phyloP scores from a whole-genome alignment of 495 filamentous ascomycete species.

The Margaritispora aquatica region DNA sequence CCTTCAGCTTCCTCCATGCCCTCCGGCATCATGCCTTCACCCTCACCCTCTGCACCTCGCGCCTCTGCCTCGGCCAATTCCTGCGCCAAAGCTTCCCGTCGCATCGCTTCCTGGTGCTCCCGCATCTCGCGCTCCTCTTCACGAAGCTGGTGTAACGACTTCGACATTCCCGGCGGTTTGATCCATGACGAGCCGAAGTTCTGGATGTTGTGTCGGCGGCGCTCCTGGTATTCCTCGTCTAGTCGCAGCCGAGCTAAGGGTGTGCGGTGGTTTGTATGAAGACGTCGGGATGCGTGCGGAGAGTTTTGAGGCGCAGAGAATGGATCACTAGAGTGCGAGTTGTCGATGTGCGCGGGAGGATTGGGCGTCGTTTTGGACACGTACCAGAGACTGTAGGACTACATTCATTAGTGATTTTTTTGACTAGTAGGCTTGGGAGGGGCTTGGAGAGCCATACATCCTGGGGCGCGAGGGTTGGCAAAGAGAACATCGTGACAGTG shows the following conservation, averaged over 20 bases:
- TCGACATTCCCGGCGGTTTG: slow-evolving; percentile 65
- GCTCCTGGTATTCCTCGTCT: slow-evolving; percentile 62
- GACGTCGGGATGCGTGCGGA: slow-evolving; percentile 13
- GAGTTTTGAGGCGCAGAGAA: slow-evolving; percentile 24
- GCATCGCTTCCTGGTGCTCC: slow-evolving; percentile 66
- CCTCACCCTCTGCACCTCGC: slow-evolving; percentile 44
- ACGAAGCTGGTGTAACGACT: slow-evolving; percentile 69
- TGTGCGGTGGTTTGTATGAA: slow-evolving; percentile 34
- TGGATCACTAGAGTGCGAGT: slow-evolving; percentile 21
- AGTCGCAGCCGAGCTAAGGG: slow-evolving; percentile 53
- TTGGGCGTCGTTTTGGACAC: slow-evolving; percentile 34
- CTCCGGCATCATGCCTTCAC: slow-evolving; percentile 55
- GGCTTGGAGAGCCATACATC: slow-evolving; percentile 40
- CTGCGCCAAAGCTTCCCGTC: slow-evolving; percentile 60
- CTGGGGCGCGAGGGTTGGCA: slow-evolving; percentile 66
- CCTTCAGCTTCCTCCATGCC: slow-evolving; percentile 26
- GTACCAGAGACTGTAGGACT: slow-evolving; percentile 71
- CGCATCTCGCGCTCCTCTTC: slow-evolving; percentile 76
- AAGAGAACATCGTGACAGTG: slow-evolving; percentile 49
- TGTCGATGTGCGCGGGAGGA: slow-evolving; percentile 28
- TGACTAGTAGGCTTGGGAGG: no score
- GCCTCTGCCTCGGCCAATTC: slow-evolving; percentile 52
- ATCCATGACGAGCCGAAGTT: slow-evolving; percentile 76
- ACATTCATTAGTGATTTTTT: no score
- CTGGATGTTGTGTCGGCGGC: slow-evolving; percentile 64